Percentiles rank a stretch among this genome's conserved stretches.
Evolutionary conservation across 2,329 filamentous ascomycete species (phyloP).

Genomic region (Colletotrichum falcatum): DNA sequence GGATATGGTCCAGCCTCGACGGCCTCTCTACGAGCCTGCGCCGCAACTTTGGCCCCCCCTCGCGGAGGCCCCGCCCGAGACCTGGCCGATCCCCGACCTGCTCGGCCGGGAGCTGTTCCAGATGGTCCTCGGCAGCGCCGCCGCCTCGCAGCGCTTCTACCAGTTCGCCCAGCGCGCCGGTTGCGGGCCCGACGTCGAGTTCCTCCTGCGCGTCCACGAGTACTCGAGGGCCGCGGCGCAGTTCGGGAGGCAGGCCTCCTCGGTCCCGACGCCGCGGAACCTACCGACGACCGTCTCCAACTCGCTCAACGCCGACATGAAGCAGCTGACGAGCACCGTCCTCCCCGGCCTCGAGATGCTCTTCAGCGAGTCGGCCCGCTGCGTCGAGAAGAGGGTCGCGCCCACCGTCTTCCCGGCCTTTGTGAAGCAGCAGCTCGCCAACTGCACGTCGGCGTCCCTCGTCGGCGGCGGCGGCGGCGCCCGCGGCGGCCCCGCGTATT

Average conservation of each 20-base stretch:
- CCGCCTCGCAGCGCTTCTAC: constrained; percentile 59
- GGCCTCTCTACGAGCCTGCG: constrained; percentile 39
- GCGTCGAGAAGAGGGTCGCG: constrained; percentile 58
- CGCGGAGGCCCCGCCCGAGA: constrained; percentile 22
- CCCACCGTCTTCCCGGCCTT: constrained; percentile 64
- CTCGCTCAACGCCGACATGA: constrained; percentile 59
- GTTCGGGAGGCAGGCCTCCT: constrained; percentile 53
- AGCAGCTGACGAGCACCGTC: constrained; percentile 56
- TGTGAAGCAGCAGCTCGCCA: constrained; percentile 63
- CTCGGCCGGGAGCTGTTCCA: constrained; percentile 63
- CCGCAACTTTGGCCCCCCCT: constrained; percentile 32
- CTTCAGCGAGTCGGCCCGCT: constrained; percentile 56
- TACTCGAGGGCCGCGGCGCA: constrained; percentile 59
- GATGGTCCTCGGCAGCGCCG: constrained; percentile 61
- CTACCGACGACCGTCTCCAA: constrained; percentile 56
- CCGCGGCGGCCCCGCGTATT: constrained; percentile 55
- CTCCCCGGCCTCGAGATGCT: constrained; percentile 60
- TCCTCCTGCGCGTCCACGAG: constrained; percentile 62
- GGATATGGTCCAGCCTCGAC: constrained; percentile 42
- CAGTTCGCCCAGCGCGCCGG: constrained; percentile 62
- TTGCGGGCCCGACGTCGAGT: constrained; percentile 63
- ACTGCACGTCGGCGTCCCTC: constrained; percentile 59
- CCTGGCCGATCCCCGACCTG: constrained; percentile 57
- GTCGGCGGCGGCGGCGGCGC: constrained; percentile 53
- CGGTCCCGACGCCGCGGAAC: constrained; percentile 57